These are phyloP conservation scores for Croton setiger DNA, from an alignment of 441 rosid species.

Conservation along the genomic window DNA sequence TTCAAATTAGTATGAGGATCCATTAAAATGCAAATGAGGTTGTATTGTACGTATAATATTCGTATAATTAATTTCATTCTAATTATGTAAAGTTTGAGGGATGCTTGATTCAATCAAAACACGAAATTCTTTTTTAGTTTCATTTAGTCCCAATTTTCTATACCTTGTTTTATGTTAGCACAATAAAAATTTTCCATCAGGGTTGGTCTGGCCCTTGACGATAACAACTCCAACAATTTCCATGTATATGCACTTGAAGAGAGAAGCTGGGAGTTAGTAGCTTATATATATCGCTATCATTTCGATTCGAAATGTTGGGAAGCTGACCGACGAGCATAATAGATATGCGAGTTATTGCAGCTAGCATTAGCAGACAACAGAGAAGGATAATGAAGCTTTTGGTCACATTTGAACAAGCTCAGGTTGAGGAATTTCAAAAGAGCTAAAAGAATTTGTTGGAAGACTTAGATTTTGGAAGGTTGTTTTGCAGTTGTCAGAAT, in stretches of 20 bases:
- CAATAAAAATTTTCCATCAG: constrained; percentile 5
- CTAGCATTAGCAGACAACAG: background rate
- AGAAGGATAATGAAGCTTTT: too few relatives aligned
- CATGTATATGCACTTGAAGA: constrained; percentile 3
- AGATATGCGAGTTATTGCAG: constrained; percentile 23
- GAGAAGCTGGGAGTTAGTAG: constrained; percentile 26
- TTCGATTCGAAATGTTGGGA: constrained; percentile 20
- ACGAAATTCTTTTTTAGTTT: too few relatives aligned
- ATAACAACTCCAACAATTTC: constrained; percentile 13
- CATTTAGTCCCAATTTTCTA: background rate
- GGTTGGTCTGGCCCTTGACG: background rate
- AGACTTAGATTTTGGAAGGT: constrained; percentile 27
- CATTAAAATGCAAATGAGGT: background rate
- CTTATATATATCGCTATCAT: background rate
- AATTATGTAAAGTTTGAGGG: background rate
- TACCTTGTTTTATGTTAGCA: background rate
- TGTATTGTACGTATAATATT: background rate
- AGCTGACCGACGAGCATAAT: constrained; percentile 4
- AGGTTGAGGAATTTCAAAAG: background rate
- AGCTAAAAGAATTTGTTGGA: constrained; percentile 30
- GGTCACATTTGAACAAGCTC: constrained; percentile 30
- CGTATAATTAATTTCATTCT: background rate
- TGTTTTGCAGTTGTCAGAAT: constrained; percentile 11
- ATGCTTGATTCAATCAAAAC: background rate
- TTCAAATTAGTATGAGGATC: too few relatives aligned